Percentiles rank a stretch among this genome's conserved stretches.
Evolutionary conservation across 1,284 basidiomycete species (phyloP).

Genomic region (Leccinum huronense): DNA sequence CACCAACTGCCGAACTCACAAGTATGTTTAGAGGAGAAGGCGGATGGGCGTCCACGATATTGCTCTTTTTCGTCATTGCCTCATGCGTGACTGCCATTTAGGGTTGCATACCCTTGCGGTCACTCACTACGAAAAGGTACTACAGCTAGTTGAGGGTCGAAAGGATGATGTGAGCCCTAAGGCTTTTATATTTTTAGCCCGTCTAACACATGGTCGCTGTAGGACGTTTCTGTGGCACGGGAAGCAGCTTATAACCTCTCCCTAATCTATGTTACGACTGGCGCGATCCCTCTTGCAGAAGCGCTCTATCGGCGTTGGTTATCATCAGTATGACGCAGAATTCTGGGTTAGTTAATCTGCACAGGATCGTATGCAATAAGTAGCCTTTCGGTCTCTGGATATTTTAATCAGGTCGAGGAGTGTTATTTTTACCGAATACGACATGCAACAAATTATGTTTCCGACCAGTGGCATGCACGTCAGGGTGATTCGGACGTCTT

Average conservation of each 20-base stretch:
- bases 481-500: neutral
- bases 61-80: neutral
- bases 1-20: conserved; percentile 10
- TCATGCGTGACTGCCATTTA: conserved; percentile 32
- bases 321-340: conserved; percentile 49
- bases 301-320: conserved; percentile 68
- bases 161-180: conserved; percentile 20
- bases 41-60: conserved; percentile 34
- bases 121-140: conserved; percentile 77
- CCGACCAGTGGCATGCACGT: conserved; percentile 10
- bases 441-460: conserved; percentile 13
- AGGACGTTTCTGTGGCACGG: conserved; percentile 38
- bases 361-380: neutral
- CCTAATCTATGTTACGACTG: conserved; percentile 76
- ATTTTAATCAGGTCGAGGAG: conserved; percentile 10
- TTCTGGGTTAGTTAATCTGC: neutral
- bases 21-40: conserved; percentile 21
- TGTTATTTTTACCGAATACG: conserved; percentile 4
- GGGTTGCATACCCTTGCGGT: conserved; percentile 79
- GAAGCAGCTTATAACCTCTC: conserved; percentile 90
- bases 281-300: conserved; percentile 66
- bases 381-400: conserved; percentile 2
- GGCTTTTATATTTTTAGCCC: neutral
- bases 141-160: conserved; percentile 56
- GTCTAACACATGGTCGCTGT: neutral